Conservation (phyloP, 352 stramenopile genomes). For the Phytophthora ohioensis region DNA sequence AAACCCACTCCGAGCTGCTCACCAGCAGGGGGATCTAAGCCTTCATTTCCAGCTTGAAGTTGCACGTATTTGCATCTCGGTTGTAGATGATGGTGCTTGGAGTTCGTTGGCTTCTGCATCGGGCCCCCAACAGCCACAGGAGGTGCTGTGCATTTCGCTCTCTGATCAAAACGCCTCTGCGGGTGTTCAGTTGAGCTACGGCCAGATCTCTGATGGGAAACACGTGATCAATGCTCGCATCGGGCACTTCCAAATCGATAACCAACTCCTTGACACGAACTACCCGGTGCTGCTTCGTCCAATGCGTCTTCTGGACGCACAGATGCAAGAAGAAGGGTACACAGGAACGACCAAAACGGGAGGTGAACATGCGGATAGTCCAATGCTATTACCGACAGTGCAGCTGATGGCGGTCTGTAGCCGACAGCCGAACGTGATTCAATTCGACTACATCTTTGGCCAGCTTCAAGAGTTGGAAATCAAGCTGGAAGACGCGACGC, state of each 20-base stretch:
- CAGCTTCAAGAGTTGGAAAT: constrained; percentile 90
- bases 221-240: constrained; percentile 83
- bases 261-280: constrained; percentile 86
- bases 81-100: constrained; percentile 72
- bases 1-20: constrained; percentile 51
- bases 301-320: constrained; percentile 69
- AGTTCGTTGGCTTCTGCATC: constrained; percentile 33
- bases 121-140: constrained; percentile 53
- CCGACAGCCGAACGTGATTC: constrained; percentile 66
- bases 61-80: constrained; percentile 73
- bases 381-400: constrained; percentile 75
- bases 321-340: constrained; percentile 72
- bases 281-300: constrained; percentile 83
- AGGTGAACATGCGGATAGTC: constrained; percentile 20
- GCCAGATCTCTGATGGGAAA: constrained; percentile 67
- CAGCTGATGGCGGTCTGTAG: constrained; percentile 85
- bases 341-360: constrained; percentile 15
- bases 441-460: constrained; percentile 90
- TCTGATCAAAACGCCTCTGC: constrained; percentile 74
- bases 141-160: constrained; percentile 80
- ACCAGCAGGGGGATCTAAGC: constrained; percentile 59
- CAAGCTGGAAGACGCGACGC: constrained; percentile 82
- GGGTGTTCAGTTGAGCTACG: constrained; percentile 84
- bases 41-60: constrained; percentile 83
- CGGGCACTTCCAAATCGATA: constrained; percentile 87